Evolutionary conservation across 2,329 filamentous ascomycete species (phyloP).

Genomic region (Camillea tinctor): DNA sequence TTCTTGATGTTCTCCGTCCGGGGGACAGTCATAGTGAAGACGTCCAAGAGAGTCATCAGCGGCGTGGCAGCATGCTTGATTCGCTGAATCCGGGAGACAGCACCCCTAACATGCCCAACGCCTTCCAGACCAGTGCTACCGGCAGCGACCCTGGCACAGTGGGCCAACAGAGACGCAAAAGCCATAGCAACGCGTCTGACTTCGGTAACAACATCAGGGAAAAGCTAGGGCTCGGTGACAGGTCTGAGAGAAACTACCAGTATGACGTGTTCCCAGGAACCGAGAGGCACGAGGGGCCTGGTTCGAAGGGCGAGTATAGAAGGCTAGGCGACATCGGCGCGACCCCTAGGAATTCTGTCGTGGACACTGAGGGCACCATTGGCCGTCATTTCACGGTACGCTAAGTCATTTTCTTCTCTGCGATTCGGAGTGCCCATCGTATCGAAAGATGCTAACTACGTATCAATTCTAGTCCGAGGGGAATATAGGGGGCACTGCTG

Average conservation of each 20-base stretch:
- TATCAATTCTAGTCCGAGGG: not conserved
- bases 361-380: not conserved
- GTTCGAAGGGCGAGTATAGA: not conserved
- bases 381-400: not conserved
- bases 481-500: not conserved
- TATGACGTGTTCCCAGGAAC: not conserved
- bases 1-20: not conserved
- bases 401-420: not conserved
- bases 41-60: not conserved
- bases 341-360: not conserved
- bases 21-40: not conserved
- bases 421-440: no score
- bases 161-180: not conserved
- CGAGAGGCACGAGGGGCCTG: not conserved
- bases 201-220: not conserved
- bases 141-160: not conserved
- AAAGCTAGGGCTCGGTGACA: not conserved
- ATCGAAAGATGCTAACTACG: not conserved
- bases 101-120: not conserved
- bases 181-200: not conserved
- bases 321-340: not conserved
- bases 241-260: not conserved
- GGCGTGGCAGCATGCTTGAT: not conserved
- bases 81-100: not conserved
- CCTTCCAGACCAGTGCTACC: not conserved